These are phyloP conservation scores for Xenoacremonium recifei DNA, from an alignment of 2,329 filamentous ascomycete genomes.

Conservation along the genomic window DNA sequence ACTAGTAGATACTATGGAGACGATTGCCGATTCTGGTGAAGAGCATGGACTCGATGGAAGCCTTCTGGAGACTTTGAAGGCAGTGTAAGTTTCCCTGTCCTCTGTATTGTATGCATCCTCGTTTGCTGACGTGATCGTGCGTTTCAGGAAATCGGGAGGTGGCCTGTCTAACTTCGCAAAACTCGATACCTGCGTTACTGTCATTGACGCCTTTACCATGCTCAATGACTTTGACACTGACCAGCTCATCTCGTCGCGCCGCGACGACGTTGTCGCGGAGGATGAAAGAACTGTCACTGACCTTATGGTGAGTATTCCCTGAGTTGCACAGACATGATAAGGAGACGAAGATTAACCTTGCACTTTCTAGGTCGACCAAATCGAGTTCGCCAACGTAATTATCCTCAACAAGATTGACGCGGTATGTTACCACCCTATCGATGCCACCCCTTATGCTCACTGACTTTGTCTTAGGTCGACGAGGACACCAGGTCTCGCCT, in stretches of 20 bases:
- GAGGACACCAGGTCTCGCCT: constrained; percentile 45
- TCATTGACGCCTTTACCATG: constrained; percentile 72
- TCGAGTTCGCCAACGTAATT: constrained; percentile 74
- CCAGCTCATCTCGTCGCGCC: constrained; percentile 64
- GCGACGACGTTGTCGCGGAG: constrained; percentile 60
- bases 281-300: constrained; percentile 74
- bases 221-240: constrained; percentile 70
- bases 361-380: constrained; percentile 61
- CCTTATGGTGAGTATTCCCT: constrained; percentile 59
- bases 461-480: constrained; percentile 28
- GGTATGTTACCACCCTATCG: constrained; percentile 33
- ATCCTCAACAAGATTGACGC: constrained; percentile 70
- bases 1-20: constrained; percentile 47
- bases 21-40: constrained; percentile 29
- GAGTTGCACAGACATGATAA: not conserved
- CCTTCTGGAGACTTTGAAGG: constrained; percentile 34
- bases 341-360: not conserved
- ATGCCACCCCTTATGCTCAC: not conserved
- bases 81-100: constrained; percentile 34
- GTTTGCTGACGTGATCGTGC: too few relatives aligned
- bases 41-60: constrained; percentile 32
- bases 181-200: constrained; percentile 70
- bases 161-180: constrained; percentile 64
- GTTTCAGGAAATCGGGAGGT: constrained; percentile 51
- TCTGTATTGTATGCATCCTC: too few relatives aligned